A percentile compares a stretch with the other conserved stretches of the same genome.
Conservation (phyloP, 228 moss, liverwort and hornwort species). For the Sphagnum fallax region DNA sequence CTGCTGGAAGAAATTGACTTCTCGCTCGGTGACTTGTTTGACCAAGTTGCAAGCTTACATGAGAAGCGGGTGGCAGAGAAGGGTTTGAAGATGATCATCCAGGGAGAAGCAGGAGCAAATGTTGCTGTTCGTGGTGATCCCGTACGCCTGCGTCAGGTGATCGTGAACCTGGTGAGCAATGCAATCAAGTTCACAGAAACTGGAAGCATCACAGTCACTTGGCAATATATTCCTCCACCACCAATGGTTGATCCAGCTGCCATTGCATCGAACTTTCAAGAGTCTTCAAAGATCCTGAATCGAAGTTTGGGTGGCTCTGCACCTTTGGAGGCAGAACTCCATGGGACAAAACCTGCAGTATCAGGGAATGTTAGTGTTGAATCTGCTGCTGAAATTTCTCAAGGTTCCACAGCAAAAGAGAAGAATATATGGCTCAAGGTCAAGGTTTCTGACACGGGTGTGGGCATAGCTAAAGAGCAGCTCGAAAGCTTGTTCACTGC, state of each 20-base stretch:
- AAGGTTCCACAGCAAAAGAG: conserved; percentile 12
- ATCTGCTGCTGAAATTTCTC: not conserved
- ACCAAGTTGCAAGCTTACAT: conserved; percentile 58
- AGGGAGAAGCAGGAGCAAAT: conserved; percentile 23
- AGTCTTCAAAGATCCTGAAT: conserved; percentile 18
- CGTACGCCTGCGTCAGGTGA: conserved; percentile 78
- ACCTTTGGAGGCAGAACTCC: conserved; percentile 8
- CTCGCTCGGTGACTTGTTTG: conserved; percentile 61
- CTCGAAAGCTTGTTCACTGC: conserved; percentile 55
- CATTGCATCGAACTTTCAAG: conserved; percentile 10
- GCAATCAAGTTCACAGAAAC: conserved; percentile 72
- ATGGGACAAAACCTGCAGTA: conserved; percentile 8
- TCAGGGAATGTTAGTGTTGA: conserved; percentile 6
- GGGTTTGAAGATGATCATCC: conserved; percentile 43
- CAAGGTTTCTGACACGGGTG: conserved; percentile 66
- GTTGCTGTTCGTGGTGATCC: conserved; percentile 80
- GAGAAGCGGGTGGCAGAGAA: conserved; percentile 57
- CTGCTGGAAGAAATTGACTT: conserved; percentile 88
- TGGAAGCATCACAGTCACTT: conserved; percentile 48
- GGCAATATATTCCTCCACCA: conserved; percentile 39
- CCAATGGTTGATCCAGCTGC: conserved; percentile 6
- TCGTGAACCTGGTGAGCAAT: conserved; percentile 73
- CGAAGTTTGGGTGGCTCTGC: conserved; percentile 22
- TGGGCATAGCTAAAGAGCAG: conserved; percentile 73
- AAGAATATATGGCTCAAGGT: conserved; percentile 78